Percentiles rank a stretch among this genome's conserved stretches.
Evolutionary conservation across 2,329 filamentous ascomycete genomes (phyloP).

Genomic region (Hyphodiscus sp.): DNA sequence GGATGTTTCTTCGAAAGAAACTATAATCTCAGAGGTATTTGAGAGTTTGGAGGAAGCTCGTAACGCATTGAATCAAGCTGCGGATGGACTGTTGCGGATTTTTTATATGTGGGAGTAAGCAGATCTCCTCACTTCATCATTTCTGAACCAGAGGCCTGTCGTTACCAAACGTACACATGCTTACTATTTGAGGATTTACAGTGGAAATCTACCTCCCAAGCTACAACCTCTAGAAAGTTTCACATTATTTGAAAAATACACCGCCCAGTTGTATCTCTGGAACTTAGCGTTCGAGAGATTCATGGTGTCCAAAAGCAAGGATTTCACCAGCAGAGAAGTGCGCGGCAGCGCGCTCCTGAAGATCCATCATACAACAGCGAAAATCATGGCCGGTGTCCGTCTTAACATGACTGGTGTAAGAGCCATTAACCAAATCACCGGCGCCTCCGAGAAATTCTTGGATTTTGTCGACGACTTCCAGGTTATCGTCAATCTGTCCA

Average conservation of each 20-base stretch:
- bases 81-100: conserved; percentile 12
- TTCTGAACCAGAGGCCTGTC: no score
- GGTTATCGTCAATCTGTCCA: conserved; percentile 12
- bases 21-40: conserved; percentile 9
- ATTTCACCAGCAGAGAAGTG: conserved; percentile 11
- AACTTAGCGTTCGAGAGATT: conserved; percentile 14
- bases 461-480: conserved; percentile 11
- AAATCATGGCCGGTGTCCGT: conserved; percentile 13
- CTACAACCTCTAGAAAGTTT: conserved; percentile 4
- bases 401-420: conserved; percentile 7
- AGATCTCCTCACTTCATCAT: no score
- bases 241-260: conserved; percentile 6
- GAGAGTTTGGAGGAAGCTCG: conserved; percentile 14
- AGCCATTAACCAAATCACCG: conserved; percentile 4
- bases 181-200: no score
- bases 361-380: conserved; percentile 14
- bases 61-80: conserved; percentile 7
- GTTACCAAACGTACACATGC: no score
- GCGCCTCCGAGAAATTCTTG: conserved; percentile 3
- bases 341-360: conserved; percentile 18
- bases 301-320: conserved; percentile 8
- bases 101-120: conserved; percentile 12
- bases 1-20: conserved; percentile 3
- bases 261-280: conserved; percentile 6
- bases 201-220: conserved; percentile 3